Base-by-base conservation (phyloP, 441 rosid genomes). In the Jatropha multifida region DNA sequence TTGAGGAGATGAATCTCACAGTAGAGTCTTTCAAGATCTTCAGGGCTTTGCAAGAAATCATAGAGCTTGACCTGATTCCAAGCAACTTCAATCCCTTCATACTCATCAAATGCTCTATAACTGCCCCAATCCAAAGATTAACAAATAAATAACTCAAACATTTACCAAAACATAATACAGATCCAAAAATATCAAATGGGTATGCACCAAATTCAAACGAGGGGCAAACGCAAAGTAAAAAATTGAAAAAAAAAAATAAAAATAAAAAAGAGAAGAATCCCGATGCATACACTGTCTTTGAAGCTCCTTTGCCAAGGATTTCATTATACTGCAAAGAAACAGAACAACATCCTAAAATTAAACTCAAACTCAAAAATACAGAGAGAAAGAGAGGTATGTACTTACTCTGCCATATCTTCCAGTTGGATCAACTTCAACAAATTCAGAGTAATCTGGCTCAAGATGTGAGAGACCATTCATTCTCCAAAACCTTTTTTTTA, bases 341-440 rank as follows among this genome's bases (percentile, higher is more conserved):
- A 51, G 65, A 79, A 40, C 60, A 40, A 59, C 58, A 73, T 32
- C 13, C 26, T 23, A 75, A 68, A 75, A 78, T 65, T 27, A 61
- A 74, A 80, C 79, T 69, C 78, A 49, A 82, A 27, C 77, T 49
- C 15, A 65, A 65, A 38, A 42, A 73, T 11, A 55, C 41, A 75
- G 9, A 42, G 40, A 78, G 32, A 65, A 15, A 78, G 73, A 60
- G 65, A 63, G 55, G 42, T 61, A 62, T 2, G 64, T 14, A 48
- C 3, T 61, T 86, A 95, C 99, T 81, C 98, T 92, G 81, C 98
- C 97, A 84, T 96, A 96, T 93, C 99, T 92, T 83, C 99, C 97
- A 62, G 98, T 88, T 69, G 99, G 98, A 92, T 96, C 99, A 87
- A 91, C 96, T 86, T 94, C 99, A 81, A 96, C 90, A 85, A 92